A percentile compares a stretch with the other conserved stretches of the same genome.
These are phyloP conservation scores for Daldinia bambusicola DNA, from an alignment of 495 filamentous ascomycete species.

Conservation along the genomic window DNA sequence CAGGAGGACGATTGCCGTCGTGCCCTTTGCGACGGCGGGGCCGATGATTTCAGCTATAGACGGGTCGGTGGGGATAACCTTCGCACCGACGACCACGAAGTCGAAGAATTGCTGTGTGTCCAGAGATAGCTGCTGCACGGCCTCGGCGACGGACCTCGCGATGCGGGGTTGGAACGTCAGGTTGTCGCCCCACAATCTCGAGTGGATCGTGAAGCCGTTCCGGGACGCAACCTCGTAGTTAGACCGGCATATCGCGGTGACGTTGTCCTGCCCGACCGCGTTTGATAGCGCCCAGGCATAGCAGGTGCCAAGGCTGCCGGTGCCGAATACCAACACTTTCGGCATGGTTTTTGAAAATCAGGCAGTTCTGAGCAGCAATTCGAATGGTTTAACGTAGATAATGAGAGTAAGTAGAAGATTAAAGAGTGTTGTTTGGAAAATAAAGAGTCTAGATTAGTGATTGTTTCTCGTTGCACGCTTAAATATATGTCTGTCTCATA, in stretches of 20 bases:
- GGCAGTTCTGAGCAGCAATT: background rate
- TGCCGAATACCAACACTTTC: slow-evolving; percentile 60
- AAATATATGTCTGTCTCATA: background rate
- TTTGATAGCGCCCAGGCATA: slow-evolving; percentile 60
- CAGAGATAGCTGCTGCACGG: slow-evolving; percentile 29
- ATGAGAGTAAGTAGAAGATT: background rate
- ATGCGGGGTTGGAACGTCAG: slow-evolving; percentile 54
- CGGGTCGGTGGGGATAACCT: slow-evolving; percentile 52
- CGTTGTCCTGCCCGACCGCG: slow-evolving; percentile 49
- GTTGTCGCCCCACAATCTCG: slow-evolving; percentile 55
- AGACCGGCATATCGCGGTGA: slow-evolving; percentile 65
- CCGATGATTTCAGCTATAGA: slow-evolving; percentile 52
- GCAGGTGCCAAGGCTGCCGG: slow-evolving; percentile 63
- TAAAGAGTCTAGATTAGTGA: background rate
- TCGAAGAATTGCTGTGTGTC: slow-evolving; percentile 52
- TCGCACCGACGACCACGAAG: slow-evolving; percentile 63
- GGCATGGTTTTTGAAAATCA: slow-evolving; percentile 28
- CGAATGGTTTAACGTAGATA: background rate
- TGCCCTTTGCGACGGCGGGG: slow-evolving; percentile 51
- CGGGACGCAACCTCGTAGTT: slow-evolving; percentile 61
- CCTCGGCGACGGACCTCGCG: slow-evolving; percentile 53
- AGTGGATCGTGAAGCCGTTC: slow-evolving; percentile 64
- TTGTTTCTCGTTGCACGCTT: background rate
- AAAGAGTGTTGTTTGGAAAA: background rate
- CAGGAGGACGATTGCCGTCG: slow-evolving; percentile 62